Evolutionary conservation across 106 monocot genomes (phyloP).

Genomic region (Amphibolis antarctica): DNA sequence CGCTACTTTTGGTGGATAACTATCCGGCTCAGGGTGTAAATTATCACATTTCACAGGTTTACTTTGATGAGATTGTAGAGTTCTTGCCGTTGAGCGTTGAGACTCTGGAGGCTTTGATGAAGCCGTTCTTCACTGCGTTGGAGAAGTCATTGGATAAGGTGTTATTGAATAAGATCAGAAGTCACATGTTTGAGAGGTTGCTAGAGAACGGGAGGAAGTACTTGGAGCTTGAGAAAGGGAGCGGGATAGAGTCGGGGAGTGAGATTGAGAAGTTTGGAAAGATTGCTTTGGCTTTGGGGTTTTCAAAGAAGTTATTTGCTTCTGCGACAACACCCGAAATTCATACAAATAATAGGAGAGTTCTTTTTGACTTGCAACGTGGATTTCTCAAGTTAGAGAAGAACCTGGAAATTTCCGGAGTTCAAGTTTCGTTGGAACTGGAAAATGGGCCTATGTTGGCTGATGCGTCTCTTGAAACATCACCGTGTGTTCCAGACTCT

Average conservation of each 20-base stretch:
- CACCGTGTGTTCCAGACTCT: no score
- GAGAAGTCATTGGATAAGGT: constrained; percentile 53
- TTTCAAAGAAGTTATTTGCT: constrained; percentile 54
- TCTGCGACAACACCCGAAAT: constrained; percentile 44
- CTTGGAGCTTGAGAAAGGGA: constrained; percentile 24
- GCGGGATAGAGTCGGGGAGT: constrained; percentile 13
- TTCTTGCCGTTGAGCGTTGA: constrained; percentile 34
- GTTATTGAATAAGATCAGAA: constrained; percentile 60
- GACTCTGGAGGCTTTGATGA: constrained; percentile 32
- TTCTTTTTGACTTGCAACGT: constrained; percentile 47
- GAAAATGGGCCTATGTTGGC: constrained; percentile 1
- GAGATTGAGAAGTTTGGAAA: constrained; percentile 52
- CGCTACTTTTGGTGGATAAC: constrained; percentile 47
- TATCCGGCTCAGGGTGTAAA: constrained; percentile 44
- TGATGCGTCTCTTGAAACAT: background rate
- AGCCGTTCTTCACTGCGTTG: constrained; percentile 44
- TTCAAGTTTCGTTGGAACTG: constrained; percentile 24
- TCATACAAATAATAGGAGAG: constrained; percentile 52
- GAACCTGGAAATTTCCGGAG: constrained; percentile 48
- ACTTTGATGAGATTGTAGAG: constrained; percentile 62
- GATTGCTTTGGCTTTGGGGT: constrained; percentile 35
- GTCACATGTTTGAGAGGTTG: constrained; percentile 45
- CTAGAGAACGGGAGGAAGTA: constrained; percentile 28
- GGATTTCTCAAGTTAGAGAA: constrained; percentile 72
- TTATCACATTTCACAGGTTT: constrained; percentile 71